These are phyloP conservation scores for Smittium culicis DNA, from an alignment of 371 early-diverging fungal species.

Conservation along the genomic window DNA sequence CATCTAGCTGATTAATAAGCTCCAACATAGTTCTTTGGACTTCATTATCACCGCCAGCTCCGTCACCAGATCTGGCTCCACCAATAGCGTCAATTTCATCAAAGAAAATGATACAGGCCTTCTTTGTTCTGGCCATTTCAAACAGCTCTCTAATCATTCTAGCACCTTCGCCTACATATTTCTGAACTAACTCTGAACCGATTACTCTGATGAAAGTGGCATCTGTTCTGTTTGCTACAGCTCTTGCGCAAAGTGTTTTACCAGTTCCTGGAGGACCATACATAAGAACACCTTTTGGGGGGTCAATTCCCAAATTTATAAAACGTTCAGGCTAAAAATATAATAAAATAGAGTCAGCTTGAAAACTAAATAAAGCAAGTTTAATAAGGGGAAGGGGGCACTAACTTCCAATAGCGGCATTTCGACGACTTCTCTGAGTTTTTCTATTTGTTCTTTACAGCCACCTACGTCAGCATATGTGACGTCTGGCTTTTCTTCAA, in stretches of 20 bases:
- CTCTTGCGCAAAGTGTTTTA: conserved; percentile 99
- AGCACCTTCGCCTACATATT: conserved; percentile 99
- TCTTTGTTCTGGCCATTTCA: conserved; percentile 97
- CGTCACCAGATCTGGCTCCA: conserved; percentile 95
- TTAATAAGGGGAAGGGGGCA: not conserved
- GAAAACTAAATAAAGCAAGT: not conserved
- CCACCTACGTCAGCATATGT: conserved; percentile 99
- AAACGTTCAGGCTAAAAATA: conserved; percentile 67
- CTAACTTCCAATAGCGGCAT: conserved; percentile 75
- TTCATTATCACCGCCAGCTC: conserved; percentile 98
- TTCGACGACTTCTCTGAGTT: conserved; percentile 99
- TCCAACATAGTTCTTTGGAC: conserved; percentile 99
- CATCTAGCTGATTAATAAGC: conserved; percentile 99
- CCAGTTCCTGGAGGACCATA: conserved; percentile 99
- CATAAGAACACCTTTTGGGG: conserved; percentile 97
- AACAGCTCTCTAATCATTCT: conserved; percentile 99
- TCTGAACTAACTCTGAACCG: conserved; percentile 99
- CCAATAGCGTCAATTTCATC: conserved; percentile 99
- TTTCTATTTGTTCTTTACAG: conserved; percentile 99
- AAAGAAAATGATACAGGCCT: conserved; percentile 99
- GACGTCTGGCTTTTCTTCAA: conserved; percentile 99
- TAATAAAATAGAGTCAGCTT: not conserved
- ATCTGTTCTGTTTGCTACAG: conserved; percentile 99
- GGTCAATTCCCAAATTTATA: conserved; percentile 89
- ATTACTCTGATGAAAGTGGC: conserved; percentile 99